Evolutionary conservation across 169 alveolate species (phyloP), one percentile per base, ranked within the genome.

Genomic region (Babesia sp.): DNA sequence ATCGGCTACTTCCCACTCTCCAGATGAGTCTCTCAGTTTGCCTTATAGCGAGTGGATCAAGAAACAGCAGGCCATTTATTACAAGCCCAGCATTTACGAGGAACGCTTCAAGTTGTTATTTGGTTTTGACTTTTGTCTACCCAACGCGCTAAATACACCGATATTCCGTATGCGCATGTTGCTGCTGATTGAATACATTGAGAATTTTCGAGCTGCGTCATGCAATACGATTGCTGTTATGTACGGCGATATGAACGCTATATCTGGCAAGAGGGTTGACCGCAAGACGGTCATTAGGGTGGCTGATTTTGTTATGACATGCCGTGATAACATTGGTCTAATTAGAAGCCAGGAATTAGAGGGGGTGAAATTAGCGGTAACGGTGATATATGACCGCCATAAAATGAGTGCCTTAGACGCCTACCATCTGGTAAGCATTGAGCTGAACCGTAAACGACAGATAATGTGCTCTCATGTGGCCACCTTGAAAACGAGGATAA

Each of bases 111-210:
- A 56, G 1, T 29, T 18, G 29, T 45, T 64, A 24, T 78, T 78
- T 42, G 83, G 83, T 9, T 6, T 24, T 12, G 61, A 42, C n/a
- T 4, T 56, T 1, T 11, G 37, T 16, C 33, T 78, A 29, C 86
- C 81, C 1, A 68, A 33, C 16, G 28, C 45, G 29, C n/a, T 78
- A 8, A 70, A 67, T 45, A 78, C 86, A 3, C 20, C 71, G n/a
- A 29, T 57, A n/a, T 78, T 78, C 50, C 71, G 72, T 26, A 22
- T 56, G 2, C 76, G 86, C 36, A 78, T 78, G 86, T 81, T 78
- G 33, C 48, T 78, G 42, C 28, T 78, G 48, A 29, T 48, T 0
- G 37, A 60, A 16, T 78, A 78, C 60, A n/a, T 78, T 24, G 82
- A 78, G 48, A 18, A 29, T 37, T 78, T 68, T 36, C 59, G 59